Base-by-base conservation (phyloP, 129 eudicot genomes). In the Tanacetum coccineum region DNA sequence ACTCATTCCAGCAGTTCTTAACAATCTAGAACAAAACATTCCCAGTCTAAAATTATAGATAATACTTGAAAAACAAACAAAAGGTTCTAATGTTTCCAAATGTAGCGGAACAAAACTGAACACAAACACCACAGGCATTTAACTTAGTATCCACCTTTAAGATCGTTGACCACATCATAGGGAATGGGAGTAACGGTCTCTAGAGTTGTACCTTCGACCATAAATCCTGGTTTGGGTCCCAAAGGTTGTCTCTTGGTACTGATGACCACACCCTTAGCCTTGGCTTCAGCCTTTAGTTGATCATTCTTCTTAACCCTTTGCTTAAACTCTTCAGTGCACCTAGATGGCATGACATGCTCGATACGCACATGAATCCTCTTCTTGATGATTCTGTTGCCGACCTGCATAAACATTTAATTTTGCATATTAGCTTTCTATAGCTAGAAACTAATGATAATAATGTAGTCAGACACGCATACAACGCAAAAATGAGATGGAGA, bases 171-270 rank as follows among this genome's bases (percentile, higher is more conserved):
- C 11, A 91, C 97, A 83, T 91, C 97, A 28, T 91, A 91, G 0
- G 97, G 97, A 48, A 91, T 91, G 11, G 95, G 95, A 9, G 97
- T 91, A 62, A 91, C 97, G 0, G 97, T 91, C 80, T 91, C 95
- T 67, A 91, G 52, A 8, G 95, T 91, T 0, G 85, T 77, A 6
- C 95, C 97, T 74, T 79, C 97, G 1, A 87, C 97, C 95, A 91
- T 81, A 48, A 91, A 91, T 11, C 97, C 97, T 0, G 97, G 95
- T 45, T 91, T 91, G 13, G 97, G 97, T 25, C 93, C 97, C 68
- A 76, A 72, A 0, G 95, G 95, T 77, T 91, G 95, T 69, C 95
- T 79, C 78, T 91, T 91, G 45, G 97, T 91, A 68, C 93, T 87
- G 57, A 91, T 83, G 7, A 81, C 66, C 52, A 74, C 85, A 66